Percentiles rank a stretch among this genome's conserved stretches.
phyloP scores from a whole-genome alignment of 2,329 filamentous ascomycete species.

The Periconia macrospinosa region DNA sequence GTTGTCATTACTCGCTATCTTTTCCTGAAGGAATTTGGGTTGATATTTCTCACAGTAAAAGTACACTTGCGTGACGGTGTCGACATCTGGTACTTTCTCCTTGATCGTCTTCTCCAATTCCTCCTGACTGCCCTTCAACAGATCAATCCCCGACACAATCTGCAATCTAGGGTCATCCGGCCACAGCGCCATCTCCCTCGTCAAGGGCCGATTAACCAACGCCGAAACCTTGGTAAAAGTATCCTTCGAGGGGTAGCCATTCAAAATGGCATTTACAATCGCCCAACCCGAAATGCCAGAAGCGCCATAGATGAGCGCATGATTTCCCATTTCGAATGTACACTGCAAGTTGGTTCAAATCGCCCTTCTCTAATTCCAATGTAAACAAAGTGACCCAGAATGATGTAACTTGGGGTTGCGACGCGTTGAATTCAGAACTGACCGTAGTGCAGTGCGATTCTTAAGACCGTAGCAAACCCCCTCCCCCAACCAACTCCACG shows the following conservation, averaged over 20 bases:
- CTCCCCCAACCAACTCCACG: too few relatives aligned
- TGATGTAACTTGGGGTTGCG: too few relatives aligned
- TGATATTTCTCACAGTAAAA: slow-evolving; percentile 35
- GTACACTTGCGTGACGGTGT: slow-evolving; percentile 46
- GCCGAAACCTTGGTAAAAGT: slow-evolving; percentile 51
- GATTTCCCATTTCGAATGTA: slow-evolving; percentile 32
- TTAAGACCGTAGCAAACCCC: too few relatives aligned
- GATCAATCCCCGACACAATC: slow-evolving; percentile 45
- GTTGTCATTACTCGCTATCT: background rate
- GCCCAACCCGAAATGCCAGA: slow-evolving; percentile 56
- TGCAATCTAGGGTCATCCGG: slow-evolving; percentile 40
- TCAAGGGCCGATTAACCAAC: slow-evolving; percentile 51
- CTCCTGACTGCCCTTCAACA: slow-evolving; percentile 39
- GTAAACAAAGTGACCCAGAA: too few relatives aligned
- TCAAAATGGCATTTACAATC: slow-evolving; percentile 51
- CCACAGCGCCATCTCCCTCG: slow-evolving; percentile 38
- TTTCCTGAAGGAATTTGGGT: background rate
- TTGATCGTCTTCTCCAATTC: slow-evolving; percentile 38
- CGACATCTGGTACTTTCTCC: slow-evolving; percentile 37
- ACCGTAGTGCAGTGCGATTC: too few relatives aligned
- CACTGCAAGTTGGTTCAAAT: too few relatives aligned
- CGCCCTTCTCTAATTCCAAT: too few relatives aligned
- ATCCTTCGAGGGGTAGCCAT: slow-evolving; percentile 50
- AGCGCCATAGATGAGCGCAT: slow-evolving; percentile 46
- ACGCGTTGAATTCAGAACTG: too few relatives aligned